Percentiles rank a stretch among this genome's conserved stretches.
phyloP scores from a whole-genome alignment of 805 yeast genomes.

The Grigorovia yakushimaensis region DNA sequence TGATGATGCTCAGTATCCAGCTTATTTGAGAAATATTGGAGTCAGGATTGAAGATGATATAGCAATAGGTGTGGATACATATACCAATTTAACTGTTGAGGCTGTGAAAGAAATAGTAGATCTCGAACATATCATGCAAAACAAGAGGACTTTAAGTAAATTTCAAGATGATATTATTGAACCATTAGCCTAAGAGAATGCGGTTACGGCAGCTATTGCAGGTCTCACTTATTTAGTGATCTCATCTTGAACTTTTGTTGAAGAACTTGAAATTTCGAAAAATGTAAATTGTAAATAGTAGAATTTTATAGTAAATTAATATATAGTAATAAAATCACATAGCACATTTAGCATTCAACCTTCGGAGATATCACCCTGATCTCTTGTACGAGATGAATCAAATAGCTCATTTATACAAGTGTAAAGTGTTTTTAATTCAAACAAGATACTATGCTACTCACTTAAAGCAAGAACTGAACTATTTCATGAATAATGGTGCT shows the following conservation, averaged over 20 bases:
- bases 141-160: slow-evolving; percentile 45
- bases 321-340: too few relatives aligned
- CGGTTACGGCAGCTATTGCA: too few relatives aligned
- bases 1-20: slow-evolving; percentile 56
- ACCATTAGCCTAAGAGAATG: slow-evolving; percentile 11
- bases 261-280: too few relatives aligned
- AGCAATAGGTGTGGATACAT: slow-evolving; percentile 56
- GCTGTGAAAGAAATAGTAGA: slow-evolving; percentile 83
- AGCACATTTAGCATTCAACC: too few relatives aligned
- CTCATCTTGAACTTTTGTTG: background rate
- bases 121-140: slow-evolving; percentile 56
- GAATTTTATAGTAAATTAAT: too few relatives aligned
- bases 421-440: background rate
- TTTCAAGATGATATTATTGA: slow-evolving; percentile 35
- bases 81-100: slow-evolving; percentile 60
- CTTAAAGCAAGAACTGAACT: background rate
- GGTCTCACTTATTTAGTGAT: too few relatives aligned
- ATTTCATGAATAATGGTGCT: background rate
- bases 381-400: background rate
- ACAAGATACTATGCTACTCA: background rate
- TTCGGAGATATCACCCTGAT: background rate
- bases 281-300: background rate
- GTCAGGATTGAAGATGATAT: slow-evolving; percentile 92
- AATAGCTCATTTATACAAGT: background rate
- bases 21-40: slow-evolving; percentile 77